Conservation (phyloP, 1,284 basidiomycete species). For the Golubevia pallescens region DNA sequence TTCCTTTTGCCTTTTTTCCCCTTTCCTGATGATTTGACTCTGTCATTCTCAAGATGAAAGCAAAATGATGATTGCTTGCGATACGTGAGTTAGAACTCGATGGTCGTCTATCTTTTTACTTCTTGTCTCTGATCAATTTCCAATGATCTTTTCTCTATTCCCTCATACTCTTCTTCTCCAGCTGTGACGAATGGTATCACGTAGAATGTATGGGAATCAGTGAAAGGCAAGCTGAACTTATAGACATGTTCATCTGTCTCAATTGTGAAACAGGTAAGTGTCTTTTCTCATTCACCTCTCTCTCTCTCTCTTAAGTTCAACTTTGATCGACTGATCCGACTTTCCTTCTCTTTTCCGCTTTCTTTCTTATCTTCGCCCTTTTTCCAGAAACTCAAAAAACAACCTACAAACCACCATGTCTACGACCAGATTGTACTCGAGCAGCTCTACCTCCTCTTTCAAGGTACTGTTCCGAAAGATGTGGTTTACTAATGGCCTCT, state of each 20-base stretch:
- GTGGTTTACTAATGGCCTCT: slow-evolving; percentile 27
- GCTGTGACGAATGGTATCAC: slow-evolving; percentile 55
- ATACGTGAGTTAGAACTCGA: slow-evolving; percentile 13
- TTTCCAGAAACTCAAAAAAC: slow-evolving; percentile 20
- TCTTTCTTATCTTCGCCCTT: no score
- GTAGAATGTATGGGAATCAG: slow-evolving; percentile 35
- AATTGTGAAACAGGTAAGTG: slow-evolving; percentile 25
- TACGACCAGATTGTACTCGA: slow-evolving; percentile 19
- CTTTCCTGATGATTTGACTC: no score
- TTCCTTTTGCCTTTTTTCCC: no score
- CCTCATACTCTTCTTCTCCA: background rate
- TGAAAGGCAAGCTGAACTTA: slow-evolving; percentile 31
- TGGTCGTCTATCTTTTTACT: no score
- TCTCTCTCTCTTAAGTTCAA: background rate
- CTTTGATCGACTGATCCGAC: background rate
- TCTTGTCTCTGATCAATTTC: no score
- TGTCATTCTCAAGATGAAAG: slow-evolving; percentile 23
- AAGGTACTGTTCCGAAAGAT: slow-evolving; percentile 44
- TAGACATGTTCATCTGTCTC: slow-evolving; percentile 48
- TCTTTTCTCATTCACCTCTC: background rate
- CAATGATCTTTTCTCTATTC: no score
- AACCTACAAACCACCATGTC: slow-evolving; percentile 36
- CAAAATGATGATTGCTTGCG: slow-evolving; percentile 55
- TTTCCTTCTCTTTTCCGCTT: background rate
- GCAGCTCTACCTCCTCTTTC: slow-evolving; percentile 37